These are phyloP conservation scores for Cercospora nicotianae DNA, from an alignment of 2,329 filamentous ascomycete genomes.

Conservation along the genomic window DNA sequence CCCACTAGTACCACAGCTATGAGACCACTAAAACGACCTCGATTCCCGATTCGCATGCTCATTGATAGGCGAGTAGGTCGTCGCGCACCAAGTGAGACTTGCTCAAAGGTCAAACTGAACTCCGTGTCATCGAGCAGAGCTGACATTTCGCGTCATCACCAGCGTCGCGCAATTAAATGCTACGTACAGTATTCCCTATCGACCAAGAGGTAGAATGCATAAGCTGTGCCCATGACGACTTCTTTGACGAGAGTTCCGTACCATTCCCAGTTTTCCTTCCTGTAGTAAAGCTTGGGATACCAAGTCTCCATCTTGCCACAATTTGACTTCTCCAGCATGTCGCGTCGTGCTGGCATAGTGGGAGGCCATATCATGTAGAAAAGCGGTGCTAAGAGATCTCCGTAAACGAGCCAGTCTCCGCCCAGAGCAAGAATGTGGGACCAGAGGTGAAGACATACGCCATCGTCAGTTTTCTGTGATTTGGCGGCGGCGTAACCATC, in stretches of 20 bases:
- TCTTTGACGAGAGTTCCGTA: background rate
- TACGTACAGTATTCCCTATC: background rate
- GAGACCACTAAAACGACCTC: background rate
- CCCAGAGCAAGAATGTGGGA: slow-evolving; percentile 11
- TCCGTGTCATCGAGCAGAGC: too few relatives aligned
- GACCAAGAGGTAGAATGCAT: background rate
- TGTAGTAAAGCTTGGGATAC: background rate
- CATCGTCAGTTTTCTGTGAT: background rate
- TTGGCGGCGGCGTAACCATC: background rate
- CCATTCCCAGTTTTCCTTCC: slow-evolving; percentile 5
- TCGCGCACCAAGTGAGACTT: background rate
- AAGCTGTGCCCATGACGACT: background rate
- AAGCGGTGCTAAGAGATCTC: slow-evolving; percentile 10
- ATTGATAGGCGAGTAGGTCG: background rate
- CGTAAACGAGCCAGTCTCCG: slow-evolving; percentile 13
- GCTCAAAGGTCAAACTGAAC: too few relatives aligned
- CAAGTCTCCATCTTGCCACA: slow-evolving; percentile 4
- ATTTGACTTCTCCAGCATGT: background rate
- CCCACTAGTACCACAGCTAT: background rate
- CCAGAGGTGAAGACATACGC: background rate
- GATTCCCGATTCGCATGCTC: background rate
- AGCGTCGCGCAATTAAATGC: background rate
- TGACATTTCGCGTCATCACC: background rate
- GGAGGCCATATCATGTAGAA: slow-evolving; percentile 8
- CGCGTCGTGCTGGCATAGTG: slow-evolving; percentile 1